Percentiles rank a stretch among this genome's conserved stretches.
Conservation (phyloP, 805 yeast species). For the Candida corydali region DNA sequence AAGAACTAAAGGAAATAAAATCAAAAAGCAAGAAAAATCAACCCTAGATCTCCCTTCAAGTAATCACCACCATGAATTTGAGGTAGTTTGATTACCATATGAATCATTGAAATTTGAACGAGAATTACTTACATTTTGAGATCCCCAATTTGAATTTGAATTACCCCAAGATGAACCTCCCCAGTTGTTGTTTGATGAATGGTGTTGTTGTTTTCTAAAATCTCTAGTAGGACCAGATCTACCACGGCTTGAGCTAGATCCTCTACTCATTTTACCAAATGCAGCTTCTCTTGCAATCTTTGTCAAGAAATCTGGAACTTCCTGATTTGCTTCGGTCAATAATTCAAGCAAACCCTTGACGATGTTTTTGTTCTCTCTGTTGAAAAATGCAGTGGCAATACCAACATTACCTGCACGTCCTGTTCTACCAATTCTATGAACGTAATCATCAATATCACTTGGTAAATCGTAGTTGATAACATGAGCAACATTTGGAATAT, state of each 20-base stretch:
- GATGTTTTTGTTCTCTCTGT: conserved; percentile 89
- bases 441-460: conserved; percentile 95
- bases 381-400: conserved; percentile 96
- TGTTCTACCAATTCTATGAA: conserved; percentile 99
- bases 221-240: conserved; percentile 51
- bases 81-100: conserved; percentile 33
- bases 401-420: conserved; percentile 99
- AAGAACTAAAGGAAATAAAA: conserved; percentile 14
- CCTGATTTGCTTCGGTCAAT: conserved; percentile 95
- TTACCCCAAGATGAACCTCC: conserved; percentile 15
- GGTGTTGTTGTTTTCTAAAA: conserved; percentile 43
- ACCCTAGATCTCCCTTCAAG: too few species aligned
- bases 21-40: conserved; percentile 4
- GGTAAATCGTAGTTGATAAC: conserved; percentile 98
- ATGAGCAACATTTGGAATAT: conserved; percentile 97
- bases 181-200: conserved; percentile 23
- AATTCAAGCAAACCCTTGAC: conserved; percentile 84
- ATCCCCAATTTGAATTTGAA: conserved; percentile 11
- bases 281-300: conserved; percentile 74
- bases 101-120: conserved; percentile 17
- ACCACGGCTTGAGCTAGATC: conserved; percentile 39
- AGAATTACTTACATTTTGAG: conserved; percentile 4
- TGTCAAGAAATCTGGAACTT: conserved; percentile 84
- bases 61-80: conserved; percentile 41
- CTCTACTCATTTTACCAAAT: conserved; percentile 37